Evolutionary conservation across 2,329 filamentous ascomycete species (phyloP).

Genomic region (Cladophialophora chaetospira): DNA sequence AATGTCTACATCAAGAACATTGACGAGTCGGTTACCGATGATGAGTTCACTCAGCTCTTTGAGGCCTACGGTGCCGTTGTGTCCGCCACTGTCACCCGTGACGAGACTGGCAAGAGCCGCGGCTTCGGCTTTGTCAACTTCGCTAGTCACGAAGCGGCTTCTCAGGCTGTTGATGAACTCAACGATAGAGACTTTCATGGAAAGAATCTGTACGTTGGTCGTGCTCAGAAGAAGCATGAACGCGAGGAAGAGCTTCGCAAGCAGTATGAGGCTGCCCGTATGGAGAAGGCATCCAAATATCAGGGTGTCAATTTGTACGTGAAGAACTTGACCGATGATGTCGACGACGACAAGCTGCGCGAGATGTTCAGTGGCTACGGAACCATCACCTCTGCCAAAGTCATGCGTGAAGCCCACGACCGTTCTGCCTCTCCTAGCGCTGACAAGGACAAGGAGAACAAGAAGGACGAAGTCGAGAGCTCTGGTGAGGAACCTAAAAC

Average conservation of each 20-base stretch:
- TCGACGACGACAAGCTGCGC: conserved; percentile 97
- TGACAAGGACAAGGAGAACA: conserved; percentile 57
- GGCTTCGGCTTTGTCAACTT: conserved; percentile 97
- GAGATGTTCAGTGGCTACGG: conserved; percentile 89
- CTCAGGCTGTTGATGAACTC: conserved; percentile 84
- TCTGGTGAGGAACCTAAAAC: conserved; percentile 54
- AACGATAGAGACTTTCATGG: conserved; percentile 90
- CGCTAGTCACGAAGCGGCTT: conserved; percentile 83
- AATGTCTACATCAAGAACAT: conserved; percentile 99
- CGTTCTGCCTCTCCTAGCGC: conserved; percentile 38
- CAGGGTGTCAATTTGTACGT: conserved; percentile 99
- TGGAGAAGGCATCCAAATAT: conserved; percentile 99
- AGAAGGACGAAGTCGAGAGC: conserved; percentile 55
- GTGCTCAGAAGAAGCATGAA: conserved; percentile 99
- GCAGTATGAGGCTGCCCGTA: conserved; percentile 95
- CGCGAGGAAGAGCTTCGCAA: conserved; percentile 98
- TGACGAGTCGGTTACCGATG: conserved; percentile 77
- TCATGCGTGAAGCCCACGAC: conserved; percentile 84
- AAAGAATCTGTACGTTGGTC: conserved; percentile 95
- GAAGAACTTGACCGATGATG: conserved; percentile 96
- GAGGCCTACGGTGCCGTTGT: conserved; percentile 92
- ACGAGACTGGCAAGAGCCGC: conserved; percentile 86
- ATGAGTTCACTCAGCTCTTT: conserved; percentile 92
- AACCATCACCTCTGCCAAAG: conserved; percentile 97
- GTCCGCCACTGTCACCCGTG: conserved; percentile 88